These are phyloP conservation scores for Hyphopichia pseudoburtonii DNA, from an alignment of 1,139 yeast genomes.

Conservation along the genomic window DNA sequence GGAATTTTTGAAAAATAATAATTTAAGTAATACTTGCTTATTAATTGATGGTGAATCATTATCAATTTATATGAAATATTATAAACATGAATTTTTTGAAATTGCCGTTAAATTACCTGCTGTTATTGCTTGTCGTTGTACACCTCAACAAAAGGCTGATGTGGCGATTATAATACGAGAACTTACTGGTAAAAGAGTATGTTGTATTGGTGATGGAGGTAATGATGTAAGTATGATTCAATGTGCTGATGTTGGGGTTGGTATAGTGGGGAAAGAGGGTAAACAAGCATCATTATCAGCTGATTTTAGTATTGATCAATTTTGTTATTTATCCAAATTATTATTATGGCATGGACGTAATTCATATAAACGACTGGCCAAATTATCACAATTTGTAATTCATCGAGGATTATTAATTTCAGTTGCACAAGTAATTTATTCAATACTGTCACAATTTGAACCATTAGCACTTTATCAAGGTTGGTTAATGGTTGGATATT, in stretches of 20 bases:
- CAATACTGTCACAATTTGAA: conserved; percentile 82
- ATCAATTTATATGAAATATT: conserved; percentile 62
- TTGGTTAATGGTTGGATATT: conserved; percentile 97
- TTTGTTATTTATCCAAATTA: conserved; percentile 82
- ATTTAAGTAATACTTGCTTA: conserved; percentile 62
- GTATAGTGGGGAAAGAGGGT: conserved; percentile 98
- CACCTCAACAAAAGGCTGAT: conserved; percentile 98
- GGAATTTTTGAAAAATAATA: conserved; percentile 65
- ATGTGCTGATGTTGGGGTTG: conserved; percentile 98
- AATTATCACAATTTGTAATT: conserved; percentile 90
- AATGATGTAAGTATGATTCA: conserved; percentile 99
- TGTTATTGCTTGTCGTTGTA: conserved; percentile 95
- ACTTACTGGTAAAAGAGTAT: conserved; percentile 82
- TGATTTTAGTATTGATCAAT: conserved; percentile 91
- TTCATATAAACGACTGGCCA: conserved; percentile 92
- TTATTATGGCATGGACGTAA: conserved; percentile 98
- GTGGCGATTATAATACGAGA: conserved; percentile 79
- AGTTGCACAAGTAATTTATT: conserved; percentile 94
- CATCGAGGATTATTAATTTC: conserved; percentile 94
- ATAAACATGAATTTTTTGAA: conserved; percentile 69
- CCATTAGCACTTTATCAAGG: conserved; percentile 95
- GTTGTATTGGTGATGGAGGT: conserved; percentile 99
- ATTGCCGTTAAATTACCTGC: conserved; percentile 80
- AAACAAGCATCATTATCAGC: conserved; percentile 97
- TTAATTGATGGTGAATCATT: conserved; percentile 94